Percentiles rank a stretch among this genome's conserved stretches.
Conservation (phyloP, 192 early-diverging fungal genomes). For the Cetraspora pellucida region DNA sequence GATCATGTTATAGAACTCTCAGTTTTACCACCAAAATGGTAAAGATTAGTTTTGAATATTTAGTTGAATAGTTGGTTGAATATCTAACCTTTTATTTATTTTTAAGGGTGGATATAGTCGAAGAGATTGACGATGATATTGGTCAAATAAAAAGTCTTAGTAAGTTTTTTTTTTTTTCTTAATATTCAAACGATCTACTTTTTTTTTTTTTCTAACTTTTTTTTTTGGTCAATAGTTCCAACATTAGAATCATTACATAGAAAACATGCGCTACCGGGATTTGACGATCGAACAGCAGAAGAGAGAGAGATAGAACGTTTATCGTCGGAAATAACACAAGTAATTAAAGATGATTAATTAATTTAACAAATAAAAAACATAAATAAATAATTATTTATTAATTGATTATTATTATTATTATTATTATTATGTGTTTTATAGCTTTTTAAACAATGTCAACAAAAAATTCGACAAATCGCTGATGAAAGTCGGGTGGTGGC, state of each 20-base stretch:
- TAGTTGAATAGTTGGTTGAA: background rate
- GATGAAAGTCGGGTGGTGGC: conserved; percentile 44
- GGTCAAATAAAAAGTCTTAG: conserved; percentile 68
- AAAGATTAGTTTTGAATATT: conserved; percentile 17
- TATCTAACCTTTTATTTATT: background rate
- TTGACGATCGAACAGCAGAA: conserved; percentile 82
- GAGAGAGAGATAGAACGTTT: conserved; percentile 80
- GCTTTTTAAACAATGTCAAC: conserved; percentile 83
- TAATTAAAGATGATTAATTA: conserved; percentile 49
- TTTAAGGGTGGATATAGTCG: conserved; percentile 84
- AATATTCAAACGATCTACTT: conserved; percentile 21
- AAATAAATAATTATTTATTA: conserved; percentile 21
- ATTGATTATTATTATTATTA: background rate
- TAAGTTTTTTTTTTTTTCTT: conserved; percentile 29
- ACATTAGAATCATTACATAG: conserved; percentile 82
- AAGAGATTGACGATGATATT: conserved; percentile 76
- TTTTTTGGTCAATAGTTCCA: conserved; percentile 47
- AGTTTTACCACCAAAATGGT: conserved; percentile 91
- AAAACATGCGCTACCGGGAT: conserved; percentile 89
- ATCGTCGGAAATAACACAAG: conserved; percentile 82
- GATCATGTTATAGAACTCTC: conserved; percentile 88
- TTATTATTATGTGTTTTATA: too few species aligned
- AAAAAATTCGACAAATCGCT: conserved; percentile 76
- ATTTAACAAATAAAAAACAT: too few species aligned
- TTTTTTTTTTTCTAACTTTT: conserved; percentile 13